These are phyloP conservation scores for Aspergillus quadricinctus DNA, from an alignment of 2,329 filamentous ascomycete genomes.

Conservation along the genomic window DNA sequence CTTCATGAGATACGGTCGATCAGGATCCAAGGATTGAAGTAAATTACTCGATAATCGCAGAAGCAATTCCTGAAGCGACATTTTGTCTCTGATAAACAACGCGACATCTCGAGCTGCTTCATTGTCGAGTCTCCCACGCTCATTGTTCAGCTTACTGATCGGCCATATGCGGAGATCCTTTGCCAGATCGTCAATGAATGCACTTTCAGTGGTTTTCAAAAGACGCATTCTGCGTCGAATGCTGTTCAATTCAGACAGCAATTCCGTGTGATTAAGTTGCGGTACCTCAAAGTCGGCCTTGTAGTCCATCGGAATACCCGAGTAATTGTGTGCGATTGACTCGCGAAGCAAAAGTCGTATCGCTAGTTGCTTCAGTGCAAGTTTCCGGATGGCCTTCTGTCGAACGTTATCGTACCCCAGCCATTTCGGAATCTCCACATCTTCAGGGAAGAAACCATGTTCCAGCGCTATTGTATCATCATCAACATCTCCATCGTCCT, in stretches of 20 bases:
- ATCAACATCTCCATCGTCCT: slow-evolving; percentile 1
- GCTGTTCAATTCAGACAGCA: slow-evolving; percentile 32
- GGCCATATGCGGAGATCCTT: slow-evolving; percentile 20
- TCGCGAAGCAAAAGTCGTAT: slow-evolving; percentile 38
- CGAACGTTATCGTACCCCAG: slow-evolving; percentile 25
- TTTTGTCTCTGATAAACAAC: slow-evolving; percentile 23
- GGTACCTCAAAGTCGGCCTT: slow-evolving; percentile 24
- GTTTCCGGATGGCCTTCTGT: slow-evolving; percentile 35
- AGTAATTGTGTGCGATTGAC: slow-evolving; percentile 36
- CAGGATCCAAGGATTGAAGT: slow-evolving; percentile 31
- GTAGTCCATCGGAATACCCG: slow-evolving; percentile 30
- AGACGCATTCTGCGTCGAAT: slow-evolving; percentile 28
- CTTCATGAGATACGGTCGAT: slow-evolving; percentile 30
- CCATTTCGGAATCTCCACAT: slow-evolving; percentile 25
- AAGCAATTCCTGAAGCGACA: slow-evolving; percentile 34
- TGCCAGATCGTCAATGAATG: slow-evolving; percentile 30
- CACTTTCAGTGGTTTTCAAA: slow-evolving; percentile 22
- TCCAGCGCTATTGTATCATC: slow-evolving; percentile 8
- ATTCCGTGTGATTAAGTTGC: slow-evolving; percentile 25
- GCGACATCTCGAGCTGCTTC: slow-evolving; percentile 27
- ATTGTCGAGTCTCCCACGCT: slow-evolving; percentile 22
- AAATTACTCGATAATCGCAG: slow-evolving; percentile 34
- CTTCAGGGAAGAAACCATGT: slow-evolving; percentile 14
- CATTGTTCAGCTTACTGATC: slow-evolving; percentile 11
- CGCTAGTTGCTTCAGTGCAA: slow-evolving; percentile 37